Evolutionary conservation across 306 rosid species (phyloP), one percentile per base, ranked within the genome.

Genomic region (Calophaca sinica): DNA sequence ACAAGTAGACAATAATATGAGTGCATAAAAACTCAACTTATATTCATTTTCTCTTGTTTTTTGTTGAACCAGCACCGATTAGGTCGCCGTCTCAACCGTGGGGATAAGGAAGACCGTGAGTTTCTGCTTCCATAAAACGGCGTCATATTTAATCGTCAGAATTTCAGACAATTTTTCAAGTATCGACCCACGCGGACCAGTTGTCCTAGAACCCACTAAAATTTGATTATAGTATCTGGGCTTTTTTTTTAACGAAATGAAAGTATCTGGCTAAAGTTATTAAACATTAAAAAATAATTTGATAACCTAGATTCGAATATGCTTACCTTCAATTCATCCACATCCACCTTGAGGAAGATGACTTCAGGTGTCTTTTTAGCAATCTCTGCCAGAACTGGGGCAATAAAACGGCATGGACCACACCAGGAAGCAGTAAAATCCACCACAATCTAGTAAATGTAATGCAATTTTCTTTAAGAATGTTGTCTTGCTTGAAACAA

Each of bases 381-480:
- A 64, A 88, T 29, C 1, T 94, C 97, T 0, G 80, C 89, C 39
- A 91, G 81, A 79, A 88, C 6, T 50, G 98, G 98, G 14, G 88
- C 75, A 14, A 91, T 91, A 54, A 85, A 63, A 11, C 93, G 94
- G 88, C 97, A 91, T 0, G 98, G 98, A 32, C 88, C 89, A 50
- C 97, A 94, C 97, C 97, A 94, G 39, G 92, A 39, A 72, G 98
- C 97, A 33, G 97, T 90, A 79, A 91, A 94, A 80, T 94, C 96
- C 83, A 93, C 98, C 82, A 91, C 98, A 60, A 91, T 68, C 97
- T 91, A 64, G 78, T 3, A 50, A 75, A 35, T 51, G 20, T 2
- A 70, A 46, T 32, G 29, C 2, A 38, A 74, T 20, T 61, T 48
- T 38, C 51, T 31, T 28, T 68, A 45, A 74, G 46, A 28, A 50